Evolutionary conservation across 2,329 filamentous ascomycete species (phyloP), one percentile per base, ranked within the genome.

Genomic region (Periconia sp.): DNA sequence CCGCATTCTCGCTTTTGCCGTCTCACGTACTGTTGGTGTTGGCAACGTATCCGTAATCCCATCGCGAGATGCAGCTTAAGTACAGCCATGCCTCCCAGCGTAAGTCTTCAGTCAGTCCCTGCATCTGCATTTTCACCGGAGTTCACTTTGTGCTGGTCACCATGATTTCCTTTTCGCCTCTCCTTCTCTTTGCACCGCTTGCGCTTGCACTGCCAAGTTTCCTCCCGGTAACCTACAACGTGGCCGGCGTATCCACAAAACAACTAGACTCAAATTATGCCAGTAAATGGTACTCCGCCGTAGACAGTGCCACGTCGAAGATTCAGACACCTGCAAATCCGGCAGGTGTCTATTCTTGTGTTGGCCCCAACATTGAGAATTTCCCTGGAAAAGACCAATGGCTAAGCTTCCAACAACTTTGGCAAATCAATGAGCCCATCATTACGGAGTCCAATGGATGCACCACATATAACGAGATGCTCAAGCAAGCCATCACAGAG

Each of bases 351-450:
- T 50, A 54, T 19, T 48, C 39, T 24, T 53, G 50, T 24, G 24
- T 19, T 13, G 48, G 51, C 4, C 42, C 48, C 6, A 30, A 35
- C 24, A 17, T 43, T 8, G 24, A 35, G 7, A 41, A 49, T 17
- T 53, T 36, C 21, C 50, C 50, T 2, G 23, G 31, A 1, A 32
- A 35, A 15, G 29, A 48, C 2, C 19, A 43, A 12, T 57, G 53
- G 53, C 17, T 54, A 7, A 44, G 36, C 22, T 54, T 54, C 35
- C 31, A 43, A 7, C 13, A 41, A 10, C 29, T 57, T 2, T 57
- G 53, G 53, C 13, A 33, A 4, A 54, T 54, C 30, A 57, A 57
- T 26, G 28, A 40, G 19, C 39, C 44, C 6, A 25, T 36, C 4
- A 50, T 54, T 15, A 18, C 19, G n/a, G 25, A 24, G 21, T 19